Base-by-base conservation (phyloP, 2,329 filamentous ascomycete genomes). In the Xylaria sp. region DNA sequence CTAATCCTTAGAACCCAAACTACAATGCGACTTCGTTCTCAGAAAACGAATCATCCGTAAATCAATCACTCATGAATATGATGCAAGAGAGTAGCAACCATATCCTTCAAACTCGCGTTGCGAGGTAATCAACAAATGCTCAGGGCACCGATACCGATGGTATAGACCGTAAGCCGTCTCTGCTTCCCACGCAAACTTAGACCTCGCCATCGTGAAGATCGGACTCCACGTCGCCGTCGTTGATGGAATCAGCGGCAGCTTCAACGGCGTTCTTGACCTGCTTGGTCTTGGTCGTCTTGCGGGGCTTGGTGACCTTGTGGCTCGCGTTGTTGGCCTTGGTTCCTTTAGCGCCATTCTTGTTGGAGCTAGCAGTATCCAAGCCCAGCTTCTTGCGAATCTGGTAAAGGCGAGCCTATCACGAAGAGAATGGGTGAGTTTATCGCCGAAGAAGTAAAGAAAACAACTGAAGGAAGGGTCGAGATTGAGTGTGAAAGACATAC, bases 341-440 rank as follows among this genome's bases (percentile, higher is more conserved):
- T 2, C 44, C 12, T 34, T 57, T 52, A 37, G 50, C 3, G 1
- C n/a, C 4, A 20, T 4, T 4, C 10, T 57, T 2, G 23, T 51
- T 48, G 55, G 28, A 9, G 13, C 20, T 23, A 7, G 48, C 37
- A 15, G 13, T 46, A 31, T 44, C 31, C 13, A 62, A n/a, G 25
- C 54, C 55, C 15, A 34, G 62, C 48, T 72, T 72, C 46, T 18
- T 44, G n/a, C 70, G 67, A 34, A 72, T 72, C 28, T 72, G 70
- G 25, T 57, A 41, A 34, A 2, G 56, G 9, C 67, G 67, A 15
- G 31, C 37, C 70, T 72, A 39, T 12, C 10, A 57, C 60, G 25
- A 18, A 6, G 37, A 23, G 54, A 18, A 39, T 9, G 31, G 9
- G n/a, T 64, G 28, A 63, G 50, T 2, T 25, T 31, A 51, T 31